phyloP scores from a whole-genome alignment of 2,329 filamentous ascomycete species.

The Plenodomus lindquistii region DNA sequence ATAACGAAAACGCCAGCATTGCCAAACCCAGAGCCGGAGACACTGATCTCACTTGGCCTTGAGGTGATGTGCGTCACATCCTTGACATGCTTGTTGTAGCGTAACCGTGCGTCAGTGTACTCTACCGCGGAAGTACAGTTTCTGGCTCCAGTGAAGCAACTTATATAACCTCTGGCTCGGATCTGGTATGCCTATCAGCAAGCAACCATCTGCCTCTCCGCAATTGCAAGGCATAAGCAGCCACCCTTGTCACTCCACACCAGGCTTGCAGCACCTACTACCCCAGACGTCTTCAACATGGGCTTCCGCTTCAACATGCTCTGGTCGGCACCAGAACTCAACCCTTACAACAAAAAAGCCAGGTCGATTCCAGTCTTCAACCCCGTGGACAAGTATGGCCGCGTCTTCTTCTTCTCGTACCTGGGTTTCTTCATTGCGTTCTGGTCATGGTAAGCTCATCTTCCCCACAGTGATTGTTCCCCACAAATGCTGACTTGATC shows the following conservation, averaged over 20 bases:
- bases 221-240: conserved; percentile 6
- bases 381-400: conserved; percentile 75
- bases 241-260: conserved; percentile 11
- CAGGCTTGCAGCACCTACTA: conserved; percentile 2
- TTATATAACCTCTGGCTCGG: conserved; percentile 31
- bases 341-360: conserved; percentile 83
- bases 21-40: conserved; percentile 22
- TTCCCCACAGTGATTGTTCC: conserved; percentile 5
- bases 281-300: conserved; percentile 24
- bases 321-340: conserved; percentile 68
- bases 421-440: conserved; percentile 85
- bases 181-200: conserved; percentile 19
- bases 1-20: conserved; percentile 33
- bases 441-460: conserved; percentile 67
- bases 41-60: conserved; percentile 28
- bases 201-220: conserved; percentile 12
- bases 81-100: conserved; percentile 23
- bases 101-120: conserved; percentile 30
- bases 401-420: conserved; percentile 90
- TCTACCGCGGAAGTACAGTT: conserved; percentile 43
- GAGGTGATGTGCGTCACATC: conserved; percentile 15
- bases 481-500: conserved; percentile 23
- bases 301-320: conserved; percentile 41
- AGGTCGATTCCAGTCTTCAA: conserved; percentile 79
- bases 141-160: conserved; percentile 14